phyloP scores from a whole-genome alignment of 2,329 filamentous ascomycete genomes.

The Pyricularia sp. region DNA sequence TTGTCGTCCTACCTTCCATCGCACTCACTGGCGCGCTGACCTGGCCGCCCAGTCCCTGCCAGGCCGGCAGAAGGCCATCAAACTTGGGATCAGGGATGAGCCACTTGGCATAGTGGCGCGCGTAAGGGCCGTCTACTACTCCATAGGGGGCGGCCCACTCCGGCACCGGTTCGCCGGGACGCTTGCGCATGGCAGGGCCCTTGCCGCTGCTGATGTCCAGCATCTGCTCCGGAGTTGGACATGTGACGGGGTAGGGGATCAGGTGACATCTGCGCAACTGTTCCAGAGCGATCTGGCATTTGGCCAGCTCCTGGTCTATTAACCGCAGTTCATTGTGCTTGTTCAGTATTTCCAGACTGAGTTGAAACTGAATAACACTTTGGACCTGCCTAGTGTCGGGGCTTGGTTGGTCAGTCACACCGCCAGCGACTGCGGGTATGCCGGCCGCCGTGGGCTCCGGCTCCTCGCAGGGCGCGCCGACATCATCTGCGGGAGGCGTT shows the following conservation, averaged over 20 bases:
- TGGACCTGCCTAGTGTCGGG: conserved; percentile 40
- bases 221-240: conserved; percentile 53
- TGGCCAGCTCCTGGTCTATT: conserved; percentile 91
- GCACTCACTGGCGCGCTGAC: conserved; percentile 31
- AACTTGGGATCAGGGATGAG: conserved; percentile 80
- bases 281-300: conserved; percentile 86
- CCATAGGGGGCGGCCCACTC: conserved; percentile 79
- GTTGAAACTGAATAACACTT: conserved; percentile 70
- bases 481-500: conserved; percentile 7
- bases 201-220: conserved; percentile 60
- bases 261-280: conserved; percentile 86
- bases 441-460: not conserved
- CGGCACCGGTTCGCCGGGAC: conserved; percentile 51
- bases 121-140: conserved; percentile 82
- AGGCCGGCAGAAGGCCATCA: conserved; percentile 49
- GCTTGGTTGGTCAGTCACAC: conserved; percentile 5
- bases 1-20: conserved; percentile 63
- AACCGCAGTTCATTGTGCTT: conserved; percentile 91
- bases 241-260: conserved; percentile 72
- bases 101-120: conserved; percentile 91
- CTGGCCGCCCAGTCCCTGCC: conserved; percentile 26
- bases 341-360: conserved; percentile 80
- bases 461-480: not conserved
- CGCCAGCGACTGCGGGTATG: not conserved
- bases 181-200: conserved; percentile 54